Evolutionary conservation across 106 monocot species (phyloP).

Genomic region (Alisma plantagoaquatica): DNA sequence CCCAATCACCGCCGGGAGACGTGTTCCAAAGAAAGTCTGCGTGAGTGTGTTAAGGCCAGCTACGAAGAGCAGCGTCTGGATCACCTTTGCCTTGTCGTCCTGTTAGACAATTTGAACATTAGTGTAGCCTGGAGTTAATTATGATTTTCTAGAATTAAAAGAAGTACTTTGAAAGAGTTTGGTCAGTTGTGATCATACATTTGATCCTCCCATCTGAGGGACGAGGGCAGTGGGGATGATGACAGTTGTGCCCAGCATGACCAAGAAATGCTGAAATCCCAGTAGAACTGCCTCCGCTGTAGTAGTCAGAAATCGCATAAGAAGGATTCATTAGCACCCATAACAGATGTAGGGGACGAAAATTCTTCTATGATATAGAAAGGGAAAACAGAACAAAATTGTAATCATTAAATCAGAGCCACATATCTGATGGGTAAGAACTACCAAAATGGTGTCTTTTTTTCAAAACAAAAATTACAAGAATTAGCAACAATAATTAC

Average conservation of each 20-base stretch:
- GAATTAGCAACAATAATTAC: too few species aligned
- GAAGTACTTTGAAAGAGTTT: neutral
- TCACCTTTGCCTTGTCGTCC: slow-evolving; percentile 84
- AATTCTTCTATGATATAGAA: neutral
- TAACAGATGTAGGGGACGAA: neutral
- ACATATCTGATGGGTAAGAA: too few species aligned
- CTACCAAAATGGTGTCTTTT: neutral
- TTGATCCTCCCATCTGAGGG: slow-evolving; percentile 94
- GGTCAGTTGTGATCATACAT: slow-evolving; percentile 29
- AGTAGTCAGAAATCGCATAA: slow-evolving; percentile 2
- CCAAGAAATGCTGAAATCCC: slow-evolving; percentile 90
- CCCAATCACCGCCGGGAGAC: slow-evolving; percentile 87
- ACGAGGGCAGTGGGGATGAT: slow-evolving; percentile 93
- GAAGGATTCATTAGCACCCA: neutral
- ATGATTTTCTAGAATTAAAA: neutral
- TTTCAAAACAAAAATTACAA: neutral
- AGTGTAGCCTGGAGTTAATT: too few species aligned
- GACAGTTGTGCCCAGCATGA: slow-evolving; percentile 91
- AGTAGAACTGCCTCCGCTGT: slow-evolving; percentile 93
- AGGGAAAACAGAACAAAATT: neutral
- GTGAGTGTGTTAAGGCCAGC: slow-evolving; percentile 80
- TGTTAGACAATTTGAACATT: slow-evolving; percentile 7
- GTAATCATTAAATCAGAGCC: too few species aligned
- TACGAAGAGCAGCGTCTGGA: slow-evolving; percentile 85
- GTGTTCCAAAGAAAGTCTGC: slow-evolving; percentile 84